These are phyloP conservation scores for Auriscalpium vulgare DNA, from an alignment of 768 basidiomycete species.

Conservation along the genomic window DNA sequence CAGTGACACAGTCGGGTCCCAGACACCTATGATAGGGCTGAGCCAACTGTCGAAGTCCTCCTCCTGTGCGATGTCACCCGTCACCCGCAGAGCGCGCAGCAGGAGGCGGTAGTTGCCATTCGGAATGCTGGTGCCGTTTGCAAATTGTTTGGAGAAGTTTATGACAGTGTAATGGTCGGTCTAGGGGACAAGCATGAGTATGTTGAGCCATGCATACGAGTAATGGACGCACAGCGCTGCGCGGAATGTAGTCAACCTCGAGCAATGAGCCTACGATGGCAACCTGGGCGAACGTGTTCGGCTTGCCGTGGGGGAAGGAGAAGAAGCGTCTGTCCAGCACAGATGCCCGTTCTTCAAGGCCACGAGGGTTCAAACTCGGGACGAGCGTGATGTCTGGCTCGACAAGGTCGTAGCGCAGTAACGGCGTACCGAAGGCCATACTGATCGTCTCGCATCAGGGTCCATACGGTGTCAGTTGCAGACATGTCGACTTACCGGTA, in stretches of 20 bases:
- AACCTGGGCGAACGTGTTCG: slow-evolving; percentile 30
- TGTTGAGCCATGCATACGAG: slow-evolving; percentile 7
- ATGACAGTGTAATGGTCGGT: background rate
- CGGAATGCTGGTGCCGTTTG: slow-evolving; percentile 33
- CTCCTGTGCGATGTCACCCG: slow-evolving; percentile 32
- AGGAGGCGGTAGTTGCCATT: slow-evolving; percentile 35
- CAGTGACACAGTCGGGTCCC: too few relatives aligned
- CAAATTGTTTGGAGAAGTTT: slow-evolving; percentile 19
- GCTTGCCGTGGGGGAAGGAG: slow-evolving; percentile 31
- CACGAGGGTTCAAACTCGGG: slow-evolving; percentile 22
- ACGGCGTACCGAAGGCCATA: slow-evolving; percentile 16
- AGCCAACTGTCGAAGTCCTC: slow-evolving; percentile 38
- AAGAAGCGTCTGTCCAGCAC: slow-evolving; percentile 23
- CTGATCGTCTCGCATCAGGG: slow-evolving; percentile 17
- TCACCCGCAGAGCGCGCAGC: slow-evolving; percentile 36
- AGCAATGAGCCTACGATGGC: slow-evolving; percentile 40
- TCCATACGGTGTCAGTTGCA: background rate
- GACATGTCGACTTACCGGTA: slow-evolving; percentile 25
- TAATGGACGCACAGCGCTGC: slow-evolving; percentile 30
- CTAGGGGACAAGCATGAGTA: background rate
- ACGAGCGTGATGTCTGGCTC: too few relatives aligned
- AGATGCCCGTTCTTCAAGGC: background rate
- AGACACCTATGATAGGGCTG: slow-evolving; percentile 22
- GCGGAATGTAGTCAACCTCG: slow-evolving; percentile 37
- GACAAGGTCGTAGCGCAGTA: too few relatives aligned